Percentiles rank a stretch among this genome's conserved stretches.
These are phyloP conservation scores for Litsea cubeba DNA, from an alignment of 164 flowering plant genomes.

Conservation along the genomic window DNA sequence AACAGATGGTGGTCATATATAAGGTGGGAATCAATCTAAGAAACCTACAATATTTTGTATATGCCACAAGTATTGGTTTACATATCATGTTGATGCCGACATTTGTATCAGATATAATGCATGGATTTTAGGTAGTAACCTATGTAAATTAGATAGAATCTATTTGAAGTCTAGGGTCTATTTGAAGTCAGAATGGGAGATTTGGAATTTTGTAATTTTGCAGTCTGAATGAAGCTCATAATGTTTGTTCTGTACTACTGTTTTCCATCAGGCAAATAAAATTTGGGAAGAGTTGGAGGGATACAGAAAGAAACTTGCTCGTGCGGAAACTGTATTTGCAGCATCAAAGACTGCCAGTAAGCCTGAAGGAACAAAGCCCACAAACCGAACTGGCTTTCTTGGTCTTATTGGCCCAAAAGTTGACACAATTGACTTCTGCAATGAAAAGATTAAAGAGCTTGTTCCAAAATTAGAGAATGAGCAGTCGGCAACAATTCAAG, in stretches of 20 bases:
- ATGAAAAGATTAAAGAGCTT: constrained; percentile 58
- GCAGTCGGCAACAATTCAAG: constrained; percentile 60
- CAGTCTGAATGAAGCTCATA: background rate
- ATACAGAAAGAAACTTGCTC: constrained; percentile 74
- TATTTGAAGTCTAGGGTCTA: too few relatives aligned
- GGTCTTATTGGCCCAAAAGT: constrained; percentile 73
- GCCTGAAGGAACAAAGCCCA: constrained; percentile 66
- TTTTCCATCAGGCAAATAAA: constrained; percentile 50
- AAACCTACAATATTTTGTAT: too few relatives aligned
- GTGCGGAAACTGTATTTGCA: constrained; percentile 64
- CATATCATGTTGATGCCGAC: background rate
- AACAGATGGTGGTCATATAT: too few relatives aligned
- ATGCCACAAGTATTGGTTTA: background rate
- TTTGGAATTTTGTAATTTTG: background rate
- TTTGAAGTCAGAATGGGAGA: background rate
- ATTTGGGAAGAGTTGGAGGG: constrained; percentile 67
- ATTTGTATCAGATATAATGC: background rate
- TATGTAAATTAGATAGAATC: too few relatives aligned
- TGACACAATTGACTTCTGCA: constrained; percentile 70
- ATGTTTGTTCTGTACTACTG: background rate
- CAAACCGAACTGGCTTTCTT: constrained; percentile 60
- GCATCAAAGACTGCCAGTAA: constrained; percentile 40
- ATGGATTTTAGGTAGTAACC: background rate
- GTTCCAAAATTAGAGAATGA: constrained; percentile 68
- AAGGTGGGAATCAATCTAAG: background rate